Evolutionary conservation across 2,329 filamentous ascomycete species (phyloP), one percentile per base, ranked within the genome.

Genomic region (Onygenales sp.): DNA sequence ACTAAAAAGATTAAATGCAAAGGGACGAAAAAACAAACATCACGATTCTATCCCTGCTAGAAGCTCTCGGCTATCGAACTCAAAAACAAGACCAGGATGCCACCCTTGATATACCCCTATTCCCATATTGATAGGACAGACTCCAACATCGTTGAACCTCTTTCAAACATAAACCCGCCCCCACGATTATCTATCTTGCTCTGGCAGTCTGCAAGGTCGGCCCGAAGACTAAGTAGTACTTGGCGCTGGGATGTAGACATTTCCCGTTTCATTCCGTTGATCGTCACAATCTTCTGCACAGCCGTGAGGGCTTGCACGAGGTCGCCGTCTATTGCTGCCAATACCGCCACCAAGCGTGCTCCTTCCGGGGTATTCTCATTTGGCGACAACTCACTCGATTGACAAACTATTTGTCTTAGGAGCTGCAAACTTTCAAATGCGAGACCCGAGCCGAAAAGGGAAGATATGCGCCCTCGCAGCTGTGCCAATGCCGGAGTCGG

Each of bases 291-390:
- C 53, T 70, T 71, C 53, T 71, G 66, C 47, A 42, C 36, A 1
- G 67, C 69, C 4, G 69, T 71, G 33, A 68, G 57, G 7, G 66
- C 60, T 57, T 70, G 69, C 11, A 71, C 64, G 39, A 71, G 61
- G 43, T 70, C 66, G 1, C 66, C 69, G 60, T 72, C 70, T 13
- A 71, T 57, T 2, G 60, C 57, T 1, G 62, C 63, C 6, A 71
- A 48, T n/a, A 42, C 52, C 4, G 33, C 38, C 8, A 46, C 49
- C 38, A 57, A 49, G 5, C 41, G 21, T 5, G 47, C 47, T 21
- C 53, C 51, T 27, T 54, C 52, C n/a, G 35, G 27, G 10, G 17
- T 11, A 36, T 48, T 47, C 8, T 48, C 54, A 31, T 41, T 33
- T n/a, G 32, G 51, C 39, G 46, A 13, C 11, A 53, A 43, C 9